Base-by-base conservation (phyloP, 1,284 basidiomycete species). In the Microstroma glucosiphilum region DNA sequence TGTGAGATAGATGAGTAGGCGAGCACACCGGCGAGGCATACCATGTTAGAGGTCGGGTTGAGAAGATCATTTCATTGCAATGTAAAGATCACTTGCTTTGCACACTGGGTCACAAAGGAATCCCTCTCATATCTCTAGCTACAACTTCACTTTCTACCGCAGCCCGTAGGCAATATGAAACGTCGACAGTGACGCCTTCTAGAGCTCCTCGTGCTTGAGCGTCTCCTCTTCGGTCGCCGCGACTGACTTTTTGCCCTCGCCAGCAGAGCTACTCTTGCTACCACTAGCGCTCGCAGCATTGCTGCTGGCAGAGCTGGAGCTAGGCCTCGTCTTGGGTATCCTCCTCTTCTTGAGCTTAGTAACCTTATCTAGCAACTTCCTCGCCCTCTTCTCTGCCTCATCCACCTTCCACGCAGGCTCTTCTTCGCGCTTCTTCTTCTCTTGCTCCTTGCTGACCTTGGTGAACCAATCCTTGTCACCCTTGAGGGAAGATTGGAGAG, bases 401-500 rank as follows among this genome's bases (percentile, higher is more conserved):
- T 65, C 69, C 19, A 68, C 70, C 41, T 69, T 64, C 37, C 78
- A 41, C 11, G 68, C 75, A 6, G 77, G 72, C 58, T 80, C 78
- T 43, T 80, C 72, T 37, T 70, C 64, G 15, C 59, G 49, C 13
- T 65, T 61, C 48, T 65, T 64, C 60, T 73, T 66, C 25, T 60
- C 66, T 58, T 80, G 76, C 58, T 72, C 62, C 23, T 25, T 57
- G 30, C 63, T 69, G 6, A 73, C 70, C 49, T 78, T 72, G 15
- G 65, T 62, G 54, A 79, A 76, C 79, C 79, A 80, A 26, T 69
- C 65, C 7, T 42, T 60, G 54, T 79, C 77, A 46, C 71, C 67
- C 19, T 71, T 64, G 13, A 78, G 48, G 53, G 69, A 69, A 4
- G 62, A 61, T 17, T 58, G 58, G 30, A 80, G 65, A 19, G 67